Percentiles rank a stretch among this genome's conserved stretches.
Conservation (phyloP, 73 alveolate species). For the Stentor coeruleus region DNA sequence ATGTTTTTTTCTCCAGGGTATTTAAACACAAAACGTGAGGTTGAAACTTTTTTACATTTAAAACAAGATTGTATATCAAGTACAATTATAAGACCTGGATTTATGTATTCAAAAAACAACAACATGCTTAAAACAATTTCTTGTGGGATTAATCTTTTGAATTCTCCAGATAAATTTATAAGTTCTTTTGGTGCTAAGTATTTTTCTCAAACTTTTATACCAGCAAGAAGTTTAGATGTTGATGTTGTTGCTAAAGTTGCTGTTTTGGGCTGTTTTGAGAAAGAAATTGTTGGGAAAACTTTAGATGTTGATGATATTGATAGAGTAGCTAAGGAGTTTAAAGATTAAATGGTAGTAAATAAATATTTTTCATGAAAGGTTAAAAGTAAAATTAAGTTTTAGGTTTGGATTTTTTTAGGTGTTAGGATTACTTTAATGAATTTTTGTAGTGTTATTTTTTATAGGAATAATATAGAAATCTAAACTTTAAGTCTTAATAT, state of each 20-base stretch:
- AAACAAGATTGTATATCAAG: not conserved
- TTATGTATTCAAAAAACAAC: not conserved
- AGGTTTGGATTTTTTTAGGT: too few species aligned
- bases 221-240: not conserved
- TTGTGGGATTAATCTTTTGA: too few species aligned
- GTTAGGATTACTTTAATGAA: too few species aligned
- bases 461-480: too few species aligned
- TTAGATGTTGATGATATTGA: not conserved
- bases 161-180: not conserved
- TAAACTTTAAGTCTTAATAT: too few species aligned
- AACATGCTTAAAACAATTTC: not conserved
- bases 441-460: too few species aligned
- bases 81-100: not conserved
- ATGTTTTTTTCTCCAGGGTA: not conserved
- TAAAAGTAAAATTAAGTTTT: too few species aligned
- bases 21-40: not conserved
- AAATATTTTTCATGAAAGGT: too few species aligned
- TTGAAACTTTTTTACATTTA: not conserved
- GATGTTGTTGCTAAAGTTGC: not conserved
- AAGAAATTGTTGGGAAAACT: not conserved
- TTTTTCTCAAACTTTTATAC: not conserved
- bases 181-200: not conserved
- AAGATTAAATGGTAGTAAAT: too few species aligned
- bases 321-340: too few species aligned
- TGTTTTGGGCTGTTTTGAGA: not conserved